Evolutionary conservation across 1,284 basidiomycete species (phyloP).

Genomic region (Apiotrichum laibachii): DNA sequence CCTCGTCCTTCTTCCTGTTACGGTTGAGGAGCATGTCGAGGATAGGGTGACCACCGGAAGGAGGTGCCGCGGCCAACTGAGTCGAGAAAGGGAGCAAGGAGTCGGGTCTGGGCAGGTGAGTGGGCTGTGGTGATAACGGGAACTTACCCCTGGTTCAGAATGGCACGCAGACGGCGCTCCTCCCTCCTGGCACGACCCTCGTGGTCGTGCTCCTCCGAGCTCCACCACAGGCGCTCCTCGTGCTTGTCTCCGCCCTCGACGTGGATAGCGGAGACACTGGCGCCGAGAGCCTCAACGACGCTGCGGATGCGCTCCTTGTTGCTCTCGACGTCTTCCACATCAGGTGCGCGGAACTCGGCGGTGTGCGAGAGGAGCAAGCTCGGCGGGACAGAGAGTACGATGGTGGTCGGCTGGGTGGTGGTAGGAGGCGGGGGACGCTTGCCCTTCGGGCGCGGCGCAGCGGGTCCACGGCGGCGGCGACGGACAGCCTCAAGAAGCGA

Average conservation of each 20-base stretch:
- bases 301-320: conserved; percentile 25
- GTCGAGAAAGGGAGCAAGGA: conserved; percentile 18
- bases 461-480: conserved; percentile 56
- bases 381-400: conserved; percentile 78
- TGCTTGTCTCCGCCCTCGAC: conserved; percentile 18
- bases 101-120: conserved; percentile 11
- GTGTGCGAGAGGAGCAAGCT: conserved; percentile 58
- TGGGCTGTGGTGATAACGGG: background rate
- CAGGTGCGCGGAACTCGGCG: conserved; percentile 10
- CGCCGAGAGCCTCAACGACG: conserved; percentile 24
- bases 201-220: conserved; percentile 38
- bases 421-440: conserved; percentile 5
- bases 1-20: conserved; percentile 15
- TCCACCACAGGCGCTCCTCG: conserved; percentile 39
- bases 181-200: conserved; percentile 29
- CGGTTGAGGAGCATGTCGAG: conserved; percentile 17
- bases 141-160: conserved; percentile 25
- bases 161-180: conserved; percentile 27
- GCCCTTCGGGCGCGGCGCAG: conserved; percentile 5
- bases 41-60: conserved; percentile 10
- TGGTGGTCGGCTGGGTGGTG: conserved; percentile 60
- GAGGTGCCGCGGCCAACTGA: background rate
- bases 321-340: conserved; percentile 51
- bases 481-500: conserved; percentile 71
- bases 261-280: conserved; percentile 18